These are phyloP conservation scores for Oryza brachyantha DNA, from an alignment of 176 grass and related monocot species.

Conservation along the genomic window DNA sequence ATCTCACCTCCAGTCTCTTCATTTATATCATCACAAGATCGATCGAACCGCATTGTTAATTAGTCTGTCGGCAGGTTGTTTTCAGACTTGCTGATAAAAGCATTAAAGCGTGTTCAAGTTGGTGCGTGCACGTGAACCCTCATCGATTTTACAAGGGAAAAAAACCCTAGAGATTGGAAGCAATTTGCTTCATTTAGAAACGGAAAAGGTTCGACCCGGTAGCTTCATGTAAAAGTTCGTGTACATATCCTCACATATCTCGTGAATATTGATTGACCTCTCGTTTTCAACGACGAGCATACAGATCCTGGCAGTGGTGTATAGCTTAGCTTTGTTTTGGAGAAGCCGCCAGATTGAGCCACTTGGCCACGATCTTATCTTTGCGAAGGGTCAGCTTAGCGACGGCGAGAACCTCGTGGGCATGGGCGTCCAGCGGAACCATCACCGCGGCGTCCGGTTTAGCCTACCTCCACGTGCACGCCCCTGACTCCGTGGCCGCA, in stretches of 20 bases:
- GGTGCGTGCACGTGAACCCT: slow-evolving; percentile 26
- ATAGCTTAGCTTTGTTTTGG: neutral
- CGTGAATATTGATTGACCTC: neutral
- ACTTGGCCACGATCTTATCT: slow-evolving; percentile 19
- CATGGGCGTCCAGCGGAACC: neutral
- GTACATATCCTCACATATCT: neutral
- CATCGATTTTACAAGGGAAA: neutral
- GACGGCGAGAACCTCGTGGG: slow-evolving; percentile 32
- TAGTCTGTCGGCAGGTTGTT: neutral
- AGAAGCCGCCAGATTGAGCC: neutral
- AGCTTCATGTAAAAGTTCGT: neutral
- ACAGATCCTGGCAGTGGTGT: neutral
- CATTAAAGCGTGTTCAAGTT: neutral
- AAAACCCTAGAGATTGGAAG: neutral
- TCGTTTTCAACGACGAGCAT: neutral
- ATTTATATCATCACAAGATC: neutral
- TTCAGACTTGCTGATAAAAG: neutral
- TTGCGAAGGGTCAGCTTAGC: neutral
- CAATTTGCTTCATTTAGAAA: neutral
- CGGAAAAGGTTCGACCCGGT: neutral
- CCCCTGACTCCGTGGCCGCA: neutral
- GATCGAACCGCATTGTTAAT: neutral
- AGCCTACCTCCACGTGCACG: slow-evolving; percentile 27
- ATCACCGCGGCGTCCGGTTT: slow-evolving; percentile 23
- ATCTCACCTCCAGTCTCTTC: slow-evolving; percentile 19